Conservation (phyloP, 805 yeast species). For the Maudiozyma barnettii region DNA sequence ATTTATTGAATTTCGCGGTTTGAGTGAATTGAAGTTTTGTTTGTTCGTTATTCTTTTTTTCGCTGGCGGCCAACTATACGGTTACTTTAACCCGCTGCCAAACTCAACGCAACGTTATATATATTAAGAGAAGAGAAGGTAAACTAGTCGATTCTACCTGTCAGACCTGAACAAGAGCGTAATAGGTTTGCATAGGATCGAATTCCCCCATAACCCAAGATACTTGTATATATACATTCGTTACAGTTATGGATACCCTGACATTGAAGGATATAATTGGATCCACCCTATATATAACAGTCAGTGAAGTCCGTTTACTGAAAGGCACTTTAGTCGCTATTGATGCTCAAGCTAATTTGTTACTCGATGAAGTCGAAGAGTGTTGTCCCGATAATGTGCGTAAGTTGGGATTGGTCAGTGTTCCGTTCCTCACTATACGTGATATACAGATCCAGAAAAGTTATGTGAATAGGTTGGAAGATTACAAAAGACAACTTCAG, state of each 20-base stretch:
- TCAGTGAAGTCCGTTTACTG: conserved; percentile 29
- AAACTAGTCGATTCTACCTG: too few relatives aligned
- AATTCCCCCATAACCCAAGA: background rate
- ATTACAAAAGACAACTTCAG: conserved; percentile 7
- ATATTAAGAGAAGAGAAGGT: too few relatives aligned
- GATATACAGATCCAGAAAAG: conserved; percentile 19
- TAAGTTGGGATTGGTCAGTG: conserved; percentile 45
- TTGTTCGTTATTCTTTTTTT: too few relatives aligned
- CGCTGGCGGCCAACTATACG: too few relatives aligned
- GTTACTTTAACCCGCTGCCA: too few relatives aligned
- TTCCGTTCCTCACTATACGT: conserved; percentile 35
- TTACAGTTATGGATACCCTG: conserved; percentile 8
- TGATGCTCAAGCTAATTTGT: conserved; percentile 36
- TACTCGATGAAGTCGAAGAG: conserved; percentile 34
- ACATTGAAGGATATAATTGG: conserved; percentile 22
- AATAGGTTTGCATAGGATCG: too few relatives aligned
- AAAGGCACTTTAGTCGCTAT: conserved; percentile 34
- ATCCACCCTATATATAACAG: conserved; percentile 29
- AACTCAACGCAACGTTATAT: too few relatives aligned
- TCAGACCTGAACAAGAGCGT: too few relatives aligned
- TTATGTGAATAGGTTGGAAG: conserved; percentile 14
- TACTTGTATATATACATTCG: background rate
- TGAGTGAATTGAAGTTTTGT: too few relatives aligned
- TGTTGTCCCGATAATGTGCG: conserved; percentile 19
- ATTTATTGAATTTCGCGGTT: too few relatives aligned